Percentiles rank a stretch among this genome's conserved stretches.
These are phyloP conservation scores for Cryphonectria japonica DNA, from an alignment of 2,329 filamentous ascomycete species.

Conservation along the genomic window DNA sequence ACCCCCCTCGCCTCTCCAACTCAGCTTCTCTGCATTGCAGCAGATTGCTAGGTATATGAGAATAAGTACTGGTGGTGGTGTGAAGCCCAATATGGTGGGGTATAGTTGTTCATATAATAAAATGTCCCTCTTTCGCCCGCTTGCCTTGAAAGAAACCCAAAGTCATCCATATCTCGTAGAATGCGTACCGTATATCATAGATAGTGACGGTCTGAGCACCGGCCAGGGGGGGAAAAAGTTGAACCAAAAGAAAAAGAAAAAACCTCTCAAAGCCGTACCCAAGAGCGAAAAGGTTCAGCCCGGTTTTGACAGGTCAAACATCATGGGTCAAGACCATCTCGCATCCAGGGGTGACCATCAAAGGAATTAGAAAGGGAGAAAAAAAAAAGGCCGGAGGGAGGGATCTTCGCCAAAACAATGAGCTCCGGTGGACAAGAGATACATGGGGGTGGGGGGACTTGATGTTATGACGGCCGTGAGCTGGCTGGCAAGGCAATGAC, in stretches of 20 bases:
- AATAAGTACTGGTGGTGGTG: too few relatives aligned
- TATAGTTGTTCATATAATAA: not conserved
- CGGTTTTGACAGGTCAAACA: not conserved
- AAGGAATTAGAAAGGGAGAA: not conserved
- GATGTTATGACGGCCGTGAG: not conserved
- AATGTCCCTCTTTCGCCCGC: not conserved
- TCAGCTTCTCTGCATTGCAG: too few relatives aligned
- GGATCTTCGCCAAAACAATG: not conserved
- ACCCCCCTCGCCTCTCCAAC: too few relatives aligned
- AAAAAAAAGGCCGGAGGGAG: not conserved
- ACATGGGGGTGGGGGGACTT: not conserved
- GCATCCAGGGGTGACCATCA: not conserved
- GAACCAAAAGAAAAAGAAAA: too few relatives aligned
- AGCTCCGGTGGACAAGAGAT: not conserved
- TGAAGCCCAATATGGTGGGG: too few relatives aligned
- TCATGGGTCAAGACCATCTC: not conserved
- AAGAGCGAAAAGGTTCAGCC: not conserved
- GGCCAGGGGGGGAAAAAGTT: not conserved
- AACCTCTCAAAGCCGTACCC: too few relatives aligned
- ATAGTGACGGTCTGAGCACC: not conserved
- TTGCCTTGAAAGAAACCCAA: not conserved
- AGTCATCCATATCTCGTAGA: not conserved
- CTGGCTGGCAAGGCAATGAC: conserved; percentile 22
- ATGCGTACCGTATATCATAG: not conserved
- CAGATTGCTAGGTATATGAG: too few relatives aligned